Percentiles rank a stretch among this genome's conserved stretches.
Evolutionary conservation across 2,329 filamentous ascomycete genomes (phyloP).

Genomic region (Talaromyces sp.): DNA sequence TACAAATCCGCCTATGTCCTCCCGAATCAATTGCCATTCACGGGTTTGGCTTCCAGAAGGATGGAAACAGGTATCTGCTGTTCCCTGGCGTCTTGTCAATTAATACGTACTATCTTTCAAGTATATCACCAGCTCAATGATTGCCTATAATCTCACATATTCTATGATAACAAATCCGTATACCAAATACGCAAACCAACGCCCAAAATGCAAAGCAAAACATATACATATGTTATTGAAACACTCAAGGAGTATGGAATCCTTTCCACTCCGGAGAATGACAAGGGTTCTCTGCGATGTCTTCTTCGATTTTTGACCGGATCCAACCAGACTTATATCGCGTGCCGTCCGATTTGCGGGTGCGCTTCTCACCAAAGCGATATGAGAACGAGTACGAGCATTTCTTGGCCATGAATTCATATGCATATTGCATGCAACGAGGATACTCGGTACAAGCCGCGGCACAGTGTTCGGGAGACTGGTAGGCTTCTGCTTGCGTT

Average conservation of each 20-base stretch:
- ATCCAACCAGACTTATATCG: slow-evolving; percentile 17
- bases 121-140: not conserved
- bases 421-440: slow-evolving; percentile 36
- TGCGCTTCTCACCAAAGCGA: slow-evolving; percentile 13
- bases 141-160: not conserved
- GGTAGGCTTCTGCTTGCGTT: slow-evolving; percentile 47
- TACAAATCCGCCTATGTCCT: not conserved
- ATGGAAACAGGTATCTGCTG: not conserved
- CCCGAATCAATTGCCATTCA: not conserved
- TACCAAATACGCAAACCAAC: slow-evolving; percentile 7
- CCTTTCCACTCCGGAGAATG: slow-evolving; percentile 10
- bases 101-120: not conserved
- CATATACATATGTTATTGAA: not conserved
- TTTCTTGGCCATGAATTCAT: slow-evolving; percentile 11
- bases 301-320: slow-evolving; percentile 11
- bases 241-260: slow-evolving; percentile 6
- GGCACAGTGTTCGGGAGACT: slow-evolving; percentile 45
- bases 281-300: slow-evolving; percentile 13
- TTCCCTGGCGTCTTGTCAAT: not conserved
- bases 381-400: slow-evolving; percentile 19
- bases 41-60: not conserved
- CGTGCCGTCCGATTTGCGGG: slow-evolving; percentile 10
- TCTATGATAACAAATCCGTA: not conserved
- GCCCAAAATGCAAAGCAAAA: slow-evolving; percentile 9
- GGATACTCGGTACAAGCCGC: slow-evolving; percentile 44